Evolutionary conservation across 306 rosid species (phyloP).

Genomic region (Comarum palustre): DNA sequence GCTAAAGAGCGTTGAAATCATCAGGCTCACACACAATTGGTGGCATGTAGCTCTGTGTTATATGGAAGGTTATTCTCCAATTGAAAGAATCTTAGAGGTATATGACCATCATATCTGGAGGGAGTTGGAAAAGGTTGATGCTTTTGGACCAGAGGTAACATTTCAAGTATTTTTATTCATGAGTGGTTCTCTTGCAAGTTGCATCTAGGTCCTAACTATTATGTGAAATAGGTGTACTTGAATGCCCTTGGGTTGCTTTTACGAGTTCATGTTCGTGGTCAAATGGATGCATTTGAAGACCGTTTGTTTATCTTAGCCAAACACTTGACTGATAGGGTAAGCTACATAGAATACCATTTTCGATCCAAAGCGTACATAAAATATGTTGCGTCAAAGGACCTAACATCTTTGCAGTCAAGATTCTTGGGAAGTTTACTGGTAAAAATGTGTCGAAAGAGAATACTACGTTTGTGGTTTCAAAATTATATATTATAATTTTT

Average conservation of each 20-base stretch:
- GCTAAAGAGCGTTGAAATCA: conserved; percentile 14
- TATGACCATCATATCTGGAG: conserved; percentile 81
- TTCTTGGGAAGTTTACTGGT: background rate
- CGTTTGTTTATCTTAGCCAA: conserved; percentile 52
- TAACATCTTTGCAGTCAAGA: background rate
- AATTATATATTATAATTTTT: background rate
- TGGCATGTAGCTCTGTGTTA: conserved; percentile 96
- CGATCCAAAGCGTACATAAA: background rate
- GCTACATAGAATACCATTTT: conserved; percentile 24
- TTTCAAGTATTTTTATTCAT: conserved; percentile 17
- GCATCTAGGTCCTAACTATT: conserved; percentile 11
- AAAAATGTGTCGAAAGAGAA: background rate
- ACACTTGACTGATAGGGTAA: conserved; percentile 56
- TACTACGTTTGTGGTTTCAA: background rate
- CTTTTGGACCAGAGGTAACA: conserved; percentile 48
- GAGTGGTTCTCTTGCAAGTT: conserved; percentile 7
- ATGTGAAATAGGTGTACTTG: conserved; percentile 62
- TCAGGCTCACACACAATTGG: conserved; percentile 98
- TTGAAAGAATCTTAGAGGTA: conserved; percentile 48
- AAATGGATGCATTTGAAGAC: conserved; percentile 42
- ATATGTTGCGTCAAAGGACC: conserved; percentile 12
- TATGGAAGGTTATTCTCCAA: conserved; percentile 73
- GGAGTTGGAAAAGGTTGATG: conserved; percentile 67
- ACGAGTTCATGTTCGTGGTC: conserved; percentile 60
- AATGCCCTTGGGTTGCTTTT: conserved; percentile 71